phyloP scores from a whole-genome alignment of 2,329 filamentous ascomycete genomes.

The Sporothrix curviconia region DNA sequence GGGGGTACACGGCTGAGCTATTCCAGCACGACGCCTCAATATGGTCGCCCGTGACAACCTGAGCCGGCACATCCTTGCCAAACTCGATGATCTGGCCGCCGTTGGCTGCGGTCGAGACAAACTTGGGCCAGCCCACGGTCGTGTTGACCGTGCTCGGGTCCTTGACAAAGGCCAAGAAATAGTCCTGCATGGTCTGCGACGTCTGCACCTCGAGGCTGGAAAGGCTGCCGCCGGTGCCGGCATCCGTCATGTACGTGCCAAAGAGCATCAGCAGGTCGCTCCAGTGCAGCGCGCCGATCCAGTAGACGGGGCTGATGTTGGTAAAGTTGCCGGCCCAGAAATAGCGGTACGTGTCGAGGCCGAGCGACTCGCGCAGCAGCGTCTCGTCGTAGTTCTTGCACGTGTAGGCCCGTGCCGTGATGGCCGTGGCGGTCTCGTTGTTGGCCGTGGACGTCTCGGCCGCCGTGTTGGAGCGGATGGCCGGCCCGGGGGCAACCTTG shows the following conservation, averaged over 20 bases:
- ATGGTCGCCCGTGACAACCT: not conserved
- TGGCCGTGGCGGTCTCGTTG: not conserved
- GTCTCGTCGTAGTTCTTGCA: not conserved
- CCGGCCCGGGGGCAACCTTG: not conserved
- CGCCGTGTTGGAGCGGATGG: not conserved
- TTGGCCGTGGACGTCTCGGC: not conserved
- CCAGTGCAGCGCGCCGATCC: not conserved
- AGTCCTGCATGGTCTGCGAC: not conserved
- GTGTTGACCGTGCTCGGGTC: not conserved
- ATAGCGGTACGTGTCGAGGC: not conserved
- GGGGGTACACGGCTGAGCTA: not conserved
- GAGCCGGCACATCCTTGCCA: not conserved
- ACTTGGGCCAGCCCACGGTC: not conserved
- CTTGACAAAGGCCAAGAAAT: not conserved
- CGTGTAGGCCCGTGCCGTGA: not conserved
- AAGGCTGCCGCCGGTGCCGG: not conserved
- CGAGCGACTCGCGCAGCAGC: not conserved
- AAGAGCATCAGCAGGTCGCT: not conserved
- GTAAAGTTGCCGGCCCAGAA: not conserved
- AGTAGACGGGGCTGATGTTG: not conserved
- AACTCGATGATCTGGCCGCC: not conserved
- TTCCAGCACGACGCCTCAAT: not conserved
- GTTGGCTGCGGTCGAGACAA: not conserved
- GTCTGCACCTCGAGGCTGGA: not conserved
- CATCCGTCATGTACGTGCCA: not conserved